Conservation (phyloP, 2,329 filamentous ascomycete genomes). For the Magnaporthales sp. region DNA sequence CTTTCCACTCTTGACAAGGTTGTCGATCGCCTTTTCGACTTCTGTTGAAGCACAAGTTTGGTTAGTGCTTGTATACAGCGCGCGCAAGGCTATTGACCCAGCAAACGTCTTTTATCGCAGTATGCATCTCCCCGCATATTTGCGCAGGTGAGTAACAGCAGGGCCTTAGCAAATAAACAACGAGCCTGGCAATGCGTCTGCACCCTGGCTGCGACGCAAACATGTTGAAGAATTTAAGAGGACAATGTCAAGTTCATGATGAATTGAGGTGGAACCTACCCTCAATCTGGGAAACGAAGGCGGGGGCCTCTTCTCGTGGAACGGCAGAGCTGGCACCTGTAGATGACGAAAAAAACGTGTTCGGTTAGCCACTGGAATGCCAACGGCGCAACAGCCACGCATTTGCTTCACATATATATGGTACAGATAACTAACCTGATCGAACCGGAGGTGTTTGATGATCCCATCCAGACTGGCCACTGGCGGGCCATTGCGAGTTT, state of each 20-base stretch:
- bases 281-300: conserved; percentile 26
- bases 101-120: not conserved
- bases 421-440: conserved; percentile 14
- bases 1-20: conserved; percentile 94
- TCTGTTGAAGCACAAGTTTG: conserved; percentile 45
- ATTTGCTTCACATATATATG: not conserved
- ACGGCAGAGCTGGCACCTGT: conserved; percentile 25
- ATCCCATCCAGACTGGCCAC: conserved; percentile 18
- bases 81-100: not conserved
- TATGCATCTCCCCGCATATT: not conserved
- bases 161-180: not conserved
- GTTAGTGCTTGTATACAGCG: conserved; percentile 10
- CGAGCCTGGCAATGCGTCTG: not conserved
- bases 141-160: not conserved
- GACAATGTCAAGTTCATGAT: not conserved
- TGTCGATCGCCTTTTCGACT: conserved; percentile 92
- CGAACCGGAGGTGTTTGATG: conserved; percentile 19
- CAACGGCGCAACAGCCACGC: not conserved
- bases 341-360: not conserved
- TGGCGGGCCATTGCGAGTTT: conserved; percentile 17
- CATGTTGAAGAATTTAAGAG: not conserved
- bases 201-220: not conserved
- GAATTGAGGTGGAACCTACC: conserved; percentile 18
- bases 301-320: conserved; percentile 22
- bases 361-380: conserved; percentile 4